Evolutionary conservation across 2,329 filamentous ascomycete species (phyloP).

Genomic region (Sclerotinia spermophila): DNA sequence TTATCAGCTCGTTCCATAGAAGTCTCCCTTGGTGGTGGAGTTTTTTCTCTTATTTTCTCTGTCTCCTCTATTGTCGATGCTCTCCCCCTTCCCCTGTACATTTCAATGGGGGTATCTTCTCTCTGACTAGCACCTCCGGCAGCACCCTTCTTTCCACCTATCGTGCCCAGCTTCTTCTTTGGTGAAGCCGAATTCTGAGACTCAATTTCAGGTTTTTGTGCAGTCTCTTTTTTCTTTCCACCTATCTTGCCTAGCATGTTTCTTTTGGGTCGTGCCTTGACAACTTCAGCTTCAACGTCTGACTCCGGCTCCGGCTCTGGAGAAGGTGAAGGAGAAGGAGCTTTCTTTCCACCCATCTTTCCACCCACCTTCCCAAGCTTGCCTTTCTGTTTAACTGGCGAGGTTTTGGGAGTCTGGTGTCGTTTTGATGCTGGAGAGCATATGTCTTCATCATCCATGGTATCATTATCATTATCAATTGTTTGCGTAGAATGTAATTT

Average conservation of each 20-base stretch:
- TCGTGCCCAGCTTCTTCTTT: slow-evolving; percentile 30
- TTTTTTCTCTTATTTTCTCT: slow-evolving; percentile 12
- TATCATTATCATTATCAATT: slow-evolving; percentile 16
- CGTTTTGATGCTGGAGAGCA: neutral
- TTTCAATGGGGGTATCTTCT: slow-evolving; percentile 10
- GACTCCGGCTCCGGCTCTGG: slow-evolving; percentile 17
- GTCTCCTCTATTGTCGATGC: slow-evolving; percentile 21
- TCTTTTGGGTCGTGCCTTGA: slow-evolving; percentile 19
- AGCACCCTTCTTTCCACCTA: slow-evolving; percentile 21
- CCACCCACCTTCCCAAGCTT: slow-evolving; percentile 26
- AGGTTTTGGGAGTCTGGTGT: neutral
- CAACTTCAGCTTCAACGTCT: slow-evolving; percentile 4
- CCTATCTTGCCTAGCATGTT: slow-evolving; percentile 32
- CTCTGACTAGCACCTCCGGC: slow-evolving; percentile 4
- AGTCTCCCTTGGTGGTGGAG: slow-evolving; percentile 30
- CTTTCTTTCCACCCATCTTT: slow-evolving; percentile 28
- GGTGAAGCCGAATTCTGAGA: slow-evolving; percentile 16
- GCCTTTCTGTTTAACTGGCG: slow-evolving; percentile 19
- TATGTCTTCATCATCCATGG: slow-evolving; percentile 21
- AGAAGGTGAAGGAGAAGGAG: slow-evolving; percentile 10
- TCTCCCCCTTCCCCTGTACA: slow-evolving; percentile 22
- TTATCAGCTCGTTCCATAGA: slow-evolving; percentile 34
- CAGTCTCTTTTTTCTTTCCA: slow-evolving; percentile 27
- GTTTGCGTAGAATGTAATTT: neutral
- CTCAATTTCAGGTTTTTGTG: slow-evolving; percentile 19